Percentiles rank a stretch among this genome's conserved stretches.
These are phyloP conservation scores for Ensete glaucum DNA, from an alignment of 176 grass and related monocot species.

Conservation along the genomic window DNA sequence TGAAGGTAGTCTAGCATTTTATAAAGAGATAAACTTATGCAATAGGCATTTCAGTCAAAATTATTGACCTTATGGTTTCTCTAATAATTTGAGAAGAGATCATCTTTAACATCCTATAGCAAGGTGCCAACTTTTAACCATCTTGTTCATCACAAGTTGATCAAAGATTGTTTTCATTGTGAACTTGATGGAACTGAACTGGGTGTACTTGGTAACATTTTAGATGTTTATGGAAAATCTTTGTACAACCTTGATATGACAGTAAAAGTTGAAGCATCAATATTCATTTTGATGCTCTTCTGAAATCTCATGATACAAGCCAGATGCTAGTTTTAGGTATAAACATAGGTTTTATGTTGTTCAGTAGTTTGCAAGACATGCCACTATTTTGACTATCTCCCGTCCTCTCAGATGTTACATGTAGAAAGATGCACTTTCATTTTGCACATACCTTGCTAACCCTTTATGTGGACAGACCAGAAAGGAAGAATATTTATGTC, in stretches of 20 bases:
- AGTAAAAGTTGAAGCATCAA: not conserved
- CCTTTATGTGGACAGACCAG: not conserved
- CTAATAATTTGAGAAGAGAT: not conserved
- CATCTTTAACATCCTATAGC: not conserved
- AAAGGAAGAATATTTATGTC: not conserved
- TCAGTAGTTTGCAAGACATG: not conserved
- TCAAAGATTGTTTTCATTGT: not conserved
- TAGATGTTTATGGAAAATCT: not conserved
- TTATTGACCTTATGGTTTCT: not conserved
- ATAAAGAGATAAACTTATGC: too few relatives aligned
- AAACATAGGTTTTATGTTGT: not conserved
- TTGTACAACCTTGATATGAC: not conserved
- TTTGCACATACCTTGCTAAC: not conserved
- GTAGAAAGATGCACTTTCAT: not conserved
- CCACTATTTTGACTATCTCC: not conserved
- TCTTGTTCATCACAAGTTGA: not conserved
- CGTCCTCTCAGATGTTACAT: not conserved
- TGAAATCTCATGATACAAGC: not conserved
- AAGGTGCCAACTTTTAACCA: not conserved
- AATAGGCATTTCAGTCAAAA: not conserved
- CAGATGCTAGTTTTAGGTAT: not conserved
- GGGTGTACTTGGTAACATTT: not conserved
- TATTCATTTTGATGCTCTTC: not conserved
- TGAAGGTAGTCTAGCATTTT: too few relatives aligned
- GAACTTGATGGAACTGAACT: not conserved